phyloP scores from a whole-genome alignment of 2,329 filamentous ascomycete genomes.

The Bipolaris victoriae region DNA sequence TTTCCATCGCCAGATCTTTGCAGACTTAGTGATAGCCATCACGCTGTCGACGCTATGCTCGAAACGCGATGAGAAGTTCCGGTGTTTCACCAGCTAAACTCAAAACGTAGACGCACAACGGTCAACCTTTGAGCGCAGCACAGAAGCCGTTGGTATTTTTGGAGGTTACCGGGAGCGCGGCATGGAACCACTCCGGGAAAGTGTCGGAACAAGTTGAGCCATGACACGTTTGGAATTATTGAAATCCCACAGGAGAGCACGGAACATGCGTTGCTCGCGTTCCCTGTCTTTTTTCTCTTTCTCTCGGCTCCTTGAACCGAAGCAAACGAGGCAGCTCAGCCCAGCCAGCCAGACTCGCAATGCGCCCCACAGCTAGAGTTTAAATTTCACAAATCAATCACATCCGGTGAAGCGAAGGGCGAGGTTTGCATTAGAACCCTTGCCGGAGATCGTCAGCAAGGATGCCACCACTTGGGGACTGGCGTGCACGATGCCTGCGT shows the following conservation, averaged over 20 bases:
- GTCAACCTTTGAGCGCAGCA: conserved; percentile 3
- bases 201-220: conserved; percentile 11
- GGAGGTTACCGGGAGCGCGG: conserved; percentile 2
- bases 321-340: neutral
- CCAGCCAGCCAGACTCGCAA: neutral
- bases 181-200: conserved; percentile 2
- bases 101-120: conserved; percentile 18
- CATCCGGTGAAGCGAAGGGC: conserved; percentile 1
- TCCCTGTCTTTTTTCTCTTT: neutral
- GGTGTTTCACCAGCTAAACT: conserved; percentile 16
- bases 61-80: conserved; percentile 12
- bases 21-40: neutral
- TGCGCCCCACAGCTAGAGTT: conserved; percentile 1
- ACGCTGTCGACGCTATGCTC: conserved; percentile 4
- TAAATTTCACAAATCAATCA: neutral
- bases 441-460: neutral
- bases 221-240: conserved; percentile 17
- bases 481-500: conserved; percentile 15
- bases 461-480: conserved; percentile 1
- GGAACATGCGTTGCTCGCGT: neutral
- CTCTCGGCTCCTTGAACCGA: neutral
- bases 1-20: neutral
- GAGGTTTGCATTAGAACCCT: conserved; percentile 11
- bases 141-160: conserved; percentile 7
- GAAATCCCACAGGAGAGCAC: conserved; percentile 7